These are phyloP conservation scores for Marasmius fiardii DNA, from an alignment of 1,284 basidiomycete genomes.

Conservation along the genomic window DNA sequence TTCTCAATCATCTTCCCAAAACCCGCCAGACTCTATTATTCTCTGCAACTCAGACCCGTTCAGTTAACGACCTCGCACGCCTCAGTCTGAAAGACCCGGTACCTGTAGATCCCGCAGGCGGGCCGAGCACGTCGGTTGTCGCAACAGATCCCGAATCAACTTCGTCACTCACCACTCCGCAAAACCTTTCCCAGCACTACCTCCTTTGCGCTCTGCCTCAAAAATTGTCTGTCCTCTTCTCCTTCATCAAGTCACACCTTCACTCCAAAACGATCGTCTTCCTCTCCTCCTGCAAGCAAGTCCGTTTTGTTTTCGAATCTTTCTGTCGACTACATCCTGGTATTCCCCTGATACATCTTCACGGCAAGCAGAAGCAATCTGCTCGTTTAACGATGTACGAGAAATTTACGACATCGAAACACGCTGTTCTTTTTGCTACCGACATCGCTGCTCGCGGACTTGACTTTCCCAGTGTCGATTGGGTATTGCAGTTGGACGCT, in stretches of 20 bases:
- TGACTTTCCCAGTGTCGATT: constrained; percentile 96
- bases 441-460: constrained; percentile 96
- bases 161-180: constrained; percentile 48
- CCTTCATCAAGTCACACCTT: constrained; percentile 93
- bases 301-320: constrained; percentile 95
- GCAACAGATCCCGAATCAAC: constrained; percentile 31
- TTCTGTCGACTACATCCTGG: constrained; percentile 96
- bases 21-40: constrained; percentile 93
- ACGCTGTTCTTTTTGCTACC: constrained; percentile 90
- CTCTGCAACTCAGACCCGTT: constrained; percentile 95
- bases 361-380: constrained; percentile 97
- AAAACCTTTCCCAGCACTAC: constrained; percentile 89
- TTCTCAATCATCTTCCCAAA: constrained; percentile 84
- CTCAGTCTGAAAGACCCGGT: constrained; percentile 86
- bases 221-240: constrained; percentile 92
- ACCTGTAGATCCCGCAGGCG: constrained; percentile 50
- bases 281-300: constrained; percentile 94
- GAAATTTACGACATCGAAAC: constrained; percentile 76
- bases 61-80: constrained; percentile 86
- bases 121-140: constrained; percentile 45
- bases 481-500: constrained; percentile 97
- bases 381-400: constrained; percentile 82
- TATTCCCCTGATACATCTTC: constrained; percentile 85
- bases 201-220: constrained; percentile 80
- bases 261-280: constrained; percentile 94